Evolutionary conservation across 2,329 filamentous ascomycete genomes (phyloP), one percentile per base, ranked within the genome.

Genomic region (Decorospora gaudefroyi): DNA sequence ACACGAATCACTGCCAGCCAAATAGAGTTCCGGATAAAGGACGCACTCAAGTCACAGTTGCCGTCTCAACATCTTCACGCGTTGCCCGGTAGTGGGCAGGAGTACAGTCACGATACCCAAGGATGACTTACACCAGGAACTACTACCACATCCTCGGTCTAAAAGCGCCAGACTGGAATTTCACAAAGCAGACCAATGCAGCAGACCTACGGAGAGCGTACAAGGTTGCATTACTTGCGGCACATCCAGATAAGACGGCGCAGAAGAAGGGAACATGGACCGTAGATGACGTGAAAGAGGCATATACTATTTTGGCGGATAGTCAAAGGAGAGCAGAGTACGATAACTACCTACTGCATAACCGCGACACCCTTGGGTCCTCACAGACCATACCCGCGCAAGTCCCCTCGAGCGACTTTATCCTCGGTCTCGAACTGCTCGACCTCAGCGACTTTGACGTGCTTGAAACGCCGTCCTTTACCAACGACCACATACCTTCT

Each of bases 201-300:
- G 49, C 46, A 2, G 49, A 47, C 2, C 8, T 62, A 13, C 38
- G 61, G 2, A 36, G 55, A 22, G 81, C 81, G 7, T 85, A 85
- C 62, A 78, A 78, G 46, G 74, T 71, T 33, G 78, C 81, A 5
- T 71, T 85, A 16, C 72, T 85, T 4, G 64, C 66, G 17, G 73
- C 83, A 54, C 82, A 85, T 59, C 82, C 82, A 0, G 82, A 85
- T 67, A 84, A 82, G 62, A 19, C 47, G 12, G 33, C 22, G 39
- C 17, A n/a, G 31, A 33, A 17, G 26, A 28, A 12, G 11, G 10
- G 13, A 17, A 19, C 11, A 5, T 72, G 64, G 43, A 78, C 77
- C 8, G 71, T 85, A 33, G 82, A 85, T 59, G 72, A 81, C 32
- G 81, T 85, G 18, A 78, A 77, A 12, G 64, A 74, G n/a, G 82